Base-by-base conservation (phyloP, 2,329 filamentous ascomycete genomes). In the Xylariaceae sp. region DNA sequence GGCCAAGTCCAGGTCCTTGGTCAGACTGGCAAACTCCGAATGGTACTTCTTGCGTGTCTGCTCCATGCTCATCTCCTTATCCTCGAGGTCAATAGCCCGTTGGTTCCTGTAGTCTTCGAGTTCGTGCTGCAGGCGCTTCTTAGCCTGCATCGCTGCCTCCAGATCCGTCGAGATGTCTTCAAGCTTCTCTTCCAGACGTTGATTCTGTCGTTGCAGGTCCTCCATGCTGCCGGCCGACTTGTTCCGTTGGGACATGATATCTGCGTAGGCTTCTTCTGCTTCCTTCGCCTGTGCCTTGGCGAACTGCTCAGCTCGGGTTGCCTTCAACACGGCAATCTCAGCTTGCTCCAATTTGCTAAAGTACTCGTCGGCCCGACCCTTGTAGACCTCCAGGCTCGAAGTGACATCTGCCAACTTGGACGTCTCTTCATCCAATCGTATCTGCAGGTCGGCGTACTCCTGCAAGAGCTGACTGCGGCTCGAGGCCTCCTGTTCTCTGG, bases 21-120 rank as follows among this genome's bases (percentile, higher is more conserved):
- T 94, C 53, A 97, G 79, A 3, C 89, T 89, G 13, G 90, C 88
- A 72, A 97, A 91, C 74, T 99, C 93, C 48, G 88, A 84, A 73
- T 97, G 94, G 73, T 97, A 99, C 80, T 97, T 99, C 80, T 93
- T 94, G 70, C 93, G 86, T 49, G 93, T 97, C 75, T 97, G 93
- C 76, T 99, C 94, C 84, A 97, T 89, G 66, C 90, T 94, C 8
- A 88, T 88, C 74, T 97, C 93, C 74, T 94, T 97, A 75, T 99
- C 93, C 74, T 97, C 94, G 58, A 97, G 90, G 69, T 97, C 94
- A 74, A 96, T 96, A 59, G 92, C 92, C 51, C 93, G 86, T 74
- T 97, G 92, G 71, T 88, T 96, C 61, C 94, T 87, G 78, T 97
- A 99, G 74, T 99, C 93, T 74, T 97, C 93, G 2, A 99, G 87